Conservation (phyloP, 257 asterid species). For the Paraleonurus japonicus region DNA sequence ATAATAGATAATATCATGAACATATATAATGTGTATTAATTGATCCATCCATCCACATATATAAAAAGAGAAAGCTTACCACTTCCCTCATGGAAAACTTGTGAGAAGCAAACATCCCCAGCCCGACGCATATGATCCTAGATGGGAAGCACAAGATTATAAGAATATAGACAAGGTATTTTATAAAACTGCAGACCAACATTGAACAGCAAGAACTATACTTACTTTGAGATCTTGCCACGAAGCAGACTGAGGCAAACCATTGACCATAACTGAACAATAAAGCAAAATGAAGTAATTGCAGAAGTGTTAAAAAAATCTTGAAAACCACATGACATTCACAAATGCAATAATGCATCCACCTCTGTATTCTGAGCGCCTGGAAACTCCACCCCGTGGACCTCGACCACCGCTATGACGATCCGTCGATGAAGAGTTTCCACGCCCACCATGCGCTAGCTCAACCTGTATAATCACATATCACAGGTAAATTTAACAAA, state of each 20-base stretch:
- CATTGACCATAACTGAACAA: conserved; percentile 68
- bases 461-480: conserved; percentile 60
- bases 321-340: neutral
- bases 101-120: conserved; percentile 99
- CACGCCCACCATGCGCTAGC: conserved; percentile 99
- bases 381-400: conserved; percentile 91
- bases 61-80: conserved; percentile 51
- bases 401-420: conserved; percentile 71
- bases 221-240: conserved; percentile 99
- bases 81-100: conserved; percentile 90
- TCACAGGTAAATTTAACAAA: neutral
- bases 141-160: conserved; percentile 19
- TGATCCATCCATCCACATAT: neutral
- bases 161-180: conserved; percentile 13
- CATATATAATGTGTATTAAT: neutral
- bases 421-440: conserved; percentile 70
- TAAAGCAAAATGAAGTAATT: conserved; percentile 18
- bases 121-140: conserved; percentile 99
- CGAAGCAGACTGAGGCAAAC: conserved; percentile 93
- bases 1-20: neutral
- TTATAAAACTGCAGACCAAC: neutral
- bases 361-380: conserved; percentile 93
- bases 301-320: neutral
- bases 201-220: conserved; percentile 11
- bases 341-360: conserved; percentile 5